Evolutionary conservation across 768 basidiomycete genomes (phyloP).

Genomic region (Hemileccinum impolitum): DNA sequence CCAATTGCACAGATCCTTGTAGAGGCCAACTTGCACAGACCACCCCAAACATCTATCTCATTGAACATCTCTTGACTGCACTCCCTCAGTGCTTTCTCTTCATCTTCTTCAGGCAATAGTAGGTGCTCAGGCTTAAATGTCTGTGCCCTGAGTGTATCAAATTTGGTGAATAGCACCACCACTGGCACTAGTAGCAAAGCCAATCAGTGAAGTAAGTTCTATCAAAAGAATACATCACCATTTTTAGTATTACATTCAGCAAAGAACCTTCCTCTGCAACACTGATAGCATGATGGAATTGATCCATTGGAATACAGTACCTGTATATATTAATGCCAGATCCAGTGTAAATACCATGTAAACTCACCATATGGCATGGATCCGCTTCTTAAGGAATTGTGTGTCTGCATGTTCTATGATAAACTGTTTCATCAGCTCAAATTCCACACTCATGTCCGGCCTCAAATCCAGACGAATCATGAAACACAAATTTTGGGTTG

Average conservation of each 20-base stretch:
- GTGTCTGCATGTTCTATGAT: background rate
- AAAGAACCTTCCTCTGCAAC: background rate
- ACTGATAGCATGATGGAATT: background rate
- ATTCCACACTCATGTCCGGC: background rate
- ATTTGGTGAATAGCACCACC: background rate
- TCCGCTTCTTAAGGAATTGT: background rate
- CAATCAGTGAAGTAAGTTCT: no score
- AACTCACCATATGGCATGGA: background rate
- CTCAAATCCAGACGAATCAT: background rate
- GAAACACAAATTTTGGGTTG: background rate
- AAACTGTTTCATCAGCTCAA: background rate
- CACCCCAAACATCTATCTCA: background rate
- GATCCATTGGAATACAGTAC: background rate
- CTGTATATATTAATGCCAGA: background rate
- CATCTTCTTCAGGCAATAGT: background rate
- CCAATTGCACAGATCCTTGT: background rate
- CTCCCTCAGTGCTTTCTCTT: background rate
- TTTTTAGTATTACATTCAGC: background rate
- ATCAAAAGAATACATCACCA: background rate
- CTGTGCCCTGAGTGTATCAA: background rate
- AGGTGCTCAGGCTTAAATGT: background rate
- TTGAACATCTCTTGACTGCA: background rate
- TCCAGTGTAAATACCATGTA: no score
- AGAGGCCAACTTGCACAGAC: background rate
- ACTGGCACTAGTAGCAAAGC: background rate